Conservation (phyloP, 169 alveolate species). For the Toxoplasma gondii region DNA sequence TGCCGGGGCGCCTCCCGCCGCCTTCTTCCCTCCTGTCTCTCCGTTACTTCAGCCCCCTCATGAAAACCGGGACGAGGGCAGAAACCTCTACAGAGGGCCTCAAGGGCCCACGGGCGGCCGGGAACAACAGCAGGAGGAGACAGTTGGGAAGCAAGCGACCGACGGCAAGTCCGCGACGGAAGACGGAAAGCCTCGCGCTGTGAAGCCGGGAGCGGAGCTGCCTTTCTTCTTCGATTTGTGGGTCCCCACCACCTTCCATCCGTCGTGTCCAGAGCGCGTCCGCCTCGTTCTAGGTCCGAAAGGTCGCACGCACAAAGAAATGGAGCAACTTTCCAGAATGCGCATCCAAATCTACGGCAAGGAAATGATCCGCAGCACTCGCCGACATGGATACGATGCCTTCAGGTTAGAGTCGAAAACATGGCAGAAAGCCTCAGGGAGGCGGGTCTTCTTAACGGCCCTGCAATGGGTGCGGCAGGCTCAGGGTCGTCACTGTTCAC, state of each 20-base stretch:
- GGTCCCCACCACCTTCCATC: slow-evolving; percentile 67
- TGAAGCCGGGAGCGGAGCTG: neutral
- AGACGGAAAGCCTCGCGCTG: neutral
- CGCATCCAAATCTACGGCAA: slow-evolving; percentile 60
- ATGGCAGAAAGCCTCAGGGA: too few species aligned
- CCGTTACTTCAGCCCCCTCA: neutral
- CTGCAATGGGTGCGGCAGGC: neutral
- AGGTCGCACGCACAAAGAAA: slow-evolving; percentile 58
- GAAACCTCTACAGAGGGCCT: neutral
- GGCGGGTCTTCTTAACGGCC: neutral
- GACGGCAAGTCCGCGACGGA: neutral
- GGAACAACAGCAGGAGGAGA: neutral
- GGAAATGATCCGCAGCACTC: slow-evolving; percentile 28
- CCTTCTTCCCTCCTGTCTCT: neutral
- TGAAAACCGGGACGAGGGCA: neutral
- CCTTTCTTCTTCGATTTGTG: slow-evolving; percentile 50
- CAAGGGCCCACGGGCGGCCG: neutral
- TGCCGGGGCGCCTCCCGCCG: neutral
- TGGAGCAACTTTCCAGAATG: slow-evolving; percentile 52
- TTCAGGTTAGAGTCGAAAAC: slow-evolving; percentile 31
- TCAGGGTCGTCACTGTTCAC: neutral
- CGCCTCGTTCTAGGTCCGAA: slow-evolving; percentile 54
- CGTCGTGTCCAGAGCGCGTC: slow-evolving; percentile 37
- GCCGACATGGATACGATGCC: slow-evolving; percentile 49
- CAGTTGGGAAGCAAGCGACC: neutral